Evolutionary conservation across 1,284 basidiomycete species (phyloP).

Genomic region (Cronartium quercuum): DNA sequence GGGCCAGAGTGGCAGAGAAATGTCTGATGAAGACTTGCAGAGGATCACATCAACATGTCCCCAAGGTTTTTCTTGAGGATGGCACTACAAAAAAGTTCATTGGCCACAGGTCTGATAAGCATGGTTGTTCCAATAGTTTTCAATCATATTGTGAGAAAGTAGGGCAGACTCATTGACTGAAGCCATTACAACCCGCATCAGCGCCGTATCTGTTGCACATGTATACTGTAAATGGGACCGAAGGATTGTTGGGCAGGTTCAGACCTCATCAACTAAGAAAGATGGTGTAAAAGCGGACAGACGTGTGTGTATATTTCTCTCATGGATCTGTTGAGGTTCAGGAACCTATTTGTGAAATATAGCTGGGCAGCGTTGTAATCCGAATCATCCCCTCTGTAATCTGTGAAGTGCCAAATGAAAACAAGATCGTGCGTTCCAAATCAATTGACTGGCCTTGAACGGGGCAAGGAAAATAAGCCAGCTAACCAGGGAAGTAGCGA

Average conservation of each 20-base stretch:
- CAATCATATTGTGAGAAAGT: too few relatives aligned
- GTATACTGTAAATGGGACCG: conserved; percentile 50
- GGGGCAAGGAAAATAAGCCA: background rate
- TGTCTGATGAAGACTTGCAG: too few relatives aligned
- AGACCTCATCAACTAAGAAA: conserved; percentile 17
- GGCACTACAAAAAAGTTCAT: conserved; percentile 50
- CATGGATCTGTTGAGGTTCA: conserved; percentile 51
- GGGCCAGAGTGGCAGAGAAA: too few relatives aligned
- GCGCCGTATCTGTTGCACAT: conserved; percentile 55
- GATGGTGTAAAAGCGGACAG: background rate
- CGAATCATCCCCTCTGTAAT: conserved; percentile 42
- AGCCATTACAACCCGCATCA: conserved; percentile 56
- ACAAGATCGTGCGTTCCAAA: background rate
- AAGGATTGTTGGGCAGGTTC: background rate
- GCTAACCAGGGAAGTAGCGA: conserved; percentile 70
- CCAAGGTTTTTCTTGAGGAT: too few relatives aligned
- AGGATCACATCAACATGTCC: too few relatives aligned
- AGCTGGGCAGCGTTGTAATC: conserved; percentile 46
- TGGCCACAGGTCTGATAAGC: too few relatives aligned
- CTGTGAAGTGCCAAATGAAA: too few relatives aligned
- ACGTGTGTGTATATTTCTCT: conserved; percentile 53
- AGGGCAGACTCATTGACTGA: conserved; percentile 58
- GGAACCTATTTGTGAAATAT: conserved; percentile 47
- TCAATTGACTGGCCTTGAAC: background rate
- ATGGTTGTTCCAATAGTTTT: too few relatives aligned